Conservation (phyloP, 306 rosid genomes). For the Ochetophila trinervis region DNA sequence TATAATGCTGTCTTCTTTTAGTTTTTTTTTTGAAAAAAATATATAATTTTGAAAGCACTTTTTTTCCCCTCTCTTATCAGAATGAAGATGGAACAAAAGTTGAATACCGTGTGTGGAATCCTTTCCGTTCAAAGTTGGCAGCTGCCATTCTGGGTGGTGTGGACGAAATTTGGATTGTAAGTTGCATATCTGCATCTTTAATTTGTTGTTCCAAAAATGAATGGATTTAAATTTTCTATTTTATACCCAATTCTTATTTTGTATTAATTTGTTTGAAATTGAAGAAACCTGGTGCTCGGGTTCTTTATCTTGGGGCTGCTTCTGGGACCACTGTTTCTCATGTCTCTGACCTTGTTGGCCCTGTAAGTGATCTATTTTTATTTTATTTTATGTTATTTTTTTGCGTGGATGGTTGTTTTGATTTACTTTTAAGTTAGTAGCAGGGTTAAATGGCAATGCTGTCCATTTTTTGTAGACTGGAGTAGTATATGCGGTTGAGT, state of each 20-base stretch:
- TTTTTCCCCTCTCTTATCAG: constrained; percentile 27
- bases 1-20: not conserved
- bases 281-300: constrained; percentile 76
- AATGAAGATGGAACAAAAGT: constrained; percentile 74
- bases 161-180: constrained; percentile 77
- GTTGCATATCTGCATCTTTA: not conserved
- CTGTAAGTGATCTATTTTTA: constrained; percentile 41
- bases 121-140: constrained; percentile 91
- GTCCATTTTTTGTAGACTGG: constrained; percentile 47
- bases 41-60: not conserved
- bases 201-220: not conserved
- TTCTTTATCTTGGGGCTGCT: constrained; percentile 94
- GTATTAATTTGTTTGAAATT: not conserved
- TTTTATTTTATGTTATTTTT: not conserved
- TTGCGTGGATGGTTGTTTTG: not conserved
- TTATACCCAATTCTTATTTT: not conserved
- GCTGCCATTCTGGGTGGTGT: constrained; percentile 94
- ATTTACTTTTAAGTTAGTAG: not conserved
- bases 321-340: constrained; percentile 95
- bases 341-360: constrained; percentile 94
- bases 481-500: constrained; percentile 90
- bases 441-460: not conserved
- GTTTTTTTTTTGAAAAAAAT: not conserved
- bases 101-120: constrained; percentile 91
- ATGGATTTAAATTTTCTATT: no score